Evolutionary conservation across 495 filamentous ascomycete species (phyloP).

Genomic region (Immersiella caudata): DNA sequence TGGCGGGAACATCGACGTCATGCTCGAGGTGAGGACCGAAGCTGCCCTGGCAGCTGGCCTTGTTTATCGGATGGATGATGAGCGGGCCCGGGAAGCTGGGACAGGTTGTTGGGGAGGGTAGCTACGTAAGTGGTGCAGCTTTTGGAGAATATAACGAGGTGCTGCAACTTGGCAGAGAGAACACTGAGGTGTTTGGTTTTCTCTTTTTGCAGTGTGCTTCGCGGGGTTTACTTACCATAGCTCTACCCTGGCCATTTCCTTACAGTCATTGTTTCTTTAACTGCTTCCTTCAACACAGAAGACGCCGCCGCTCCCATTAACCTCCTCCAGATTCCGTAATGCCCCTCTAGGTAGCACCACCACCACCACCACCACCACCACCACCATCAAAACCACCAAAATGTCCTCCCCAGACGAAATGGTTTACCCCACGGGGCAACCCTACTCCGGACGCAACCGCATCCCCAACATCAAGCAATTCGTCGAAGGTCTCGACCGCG

Average conservation of each 20-base stretch:
- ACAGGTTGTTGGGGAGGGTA: not conserved
- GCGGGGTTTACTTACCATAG: too few species aligned
- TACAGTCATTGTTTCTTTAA: not conserved
- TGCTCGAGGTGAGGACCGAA: not conserved
- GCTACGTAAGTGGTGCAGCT: too few species aligned
- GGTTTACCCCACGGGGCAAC: slow-evolving; percentile 42
- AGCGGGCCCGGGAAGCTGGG: too few species aligned
- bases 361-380: not conserved
- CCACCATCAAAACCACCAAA: not conserved
- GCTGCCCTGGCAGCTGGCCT: not conserved
- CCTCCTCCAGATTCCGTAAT: not conserved
- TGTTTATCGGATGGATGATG: not conserved
- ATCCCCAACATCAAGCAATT: slow-evolving; percentile 88
- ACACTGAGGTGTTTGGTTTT: too few species aligned
- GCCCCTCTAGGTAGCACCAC: not conserved
- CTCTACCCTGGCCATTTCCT: not conserved
- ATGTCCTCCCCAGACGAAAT: slow-evolving; percentile 27
- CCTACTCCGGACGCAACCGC: slow-evolving; percentile 71
- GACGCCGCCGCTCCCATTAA: not conserved
- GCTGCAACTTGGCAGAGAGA: too few species aligned
- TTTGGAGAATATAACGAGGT: too few species aligned
- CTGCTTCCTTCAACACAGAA: not conserved
- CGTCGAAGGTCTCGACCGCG: slow-evolving; percentile 71
- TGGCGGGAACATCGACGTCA: slow-evolving; percentile 8
- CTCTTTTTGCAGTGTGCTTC: too few species aligned